Evolutionary conservation across 768 basidiomycete genomes (phyloP), one percentile per base, ranked within the genome.

Genomic region (Boletellus ananas): DNA sequence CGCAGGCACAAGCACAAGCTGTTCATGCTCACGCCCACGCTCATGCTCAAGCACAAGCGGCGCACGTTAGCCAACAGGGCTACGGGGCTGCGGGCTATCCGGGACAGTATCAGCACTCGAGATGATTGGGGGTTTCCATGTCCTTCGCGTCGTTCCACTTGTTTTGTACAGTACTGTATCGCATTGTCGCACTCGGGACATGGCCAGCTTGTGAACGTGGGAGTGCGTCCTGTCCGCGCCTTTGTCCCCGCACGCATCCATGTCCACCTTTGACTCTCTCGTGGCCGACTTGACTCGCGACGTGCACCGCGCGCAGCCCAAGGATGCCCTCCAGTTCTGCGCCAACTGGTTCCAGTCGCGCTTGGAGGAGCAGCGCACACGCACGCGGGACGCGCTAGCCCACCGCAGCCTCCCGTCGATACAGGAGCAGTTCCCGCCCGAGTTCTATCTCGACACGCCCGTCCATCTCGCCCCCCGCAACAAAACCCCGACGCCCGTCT

Each of bases 281-380:
- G 76, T 96, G 55, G 77, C 74, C 49, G 93, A 97, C 65, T 78
- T 97, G 47, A 85, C 89, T 57, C 84, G 90, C 65, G 94, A 95
- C 67, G 81, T 81, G 37, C 78, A 88, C 37, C 85, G 89, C 56
- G 90, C 82, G 4, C 90, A 93, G 66, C 94, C 95, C 18, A 84
- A 81, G 60, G 95, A 98, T 64, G 82, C 86, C 4, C 84, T 96
- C 40, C 95, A 97, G 70, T 93, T 87, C 69, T 90, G 87, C 61
- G 84, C 94, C 41, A 92, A 85, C 61, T 98, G 94, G 94, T 97
- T 98, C 71, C 89, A 94, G 66, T 78, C 79, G 54, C 81, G 90
- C 48, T 76, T 94, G 43, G 87, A 92, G 56, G 88, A 92, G 63
- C 92, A 94, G 63, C 79, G 92, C 49, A 77, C 80, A 38, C 79